Conservation (phyloP, 1,284 basidiomycete genomes). For the Pseudozyma flocculosa region DNA sequence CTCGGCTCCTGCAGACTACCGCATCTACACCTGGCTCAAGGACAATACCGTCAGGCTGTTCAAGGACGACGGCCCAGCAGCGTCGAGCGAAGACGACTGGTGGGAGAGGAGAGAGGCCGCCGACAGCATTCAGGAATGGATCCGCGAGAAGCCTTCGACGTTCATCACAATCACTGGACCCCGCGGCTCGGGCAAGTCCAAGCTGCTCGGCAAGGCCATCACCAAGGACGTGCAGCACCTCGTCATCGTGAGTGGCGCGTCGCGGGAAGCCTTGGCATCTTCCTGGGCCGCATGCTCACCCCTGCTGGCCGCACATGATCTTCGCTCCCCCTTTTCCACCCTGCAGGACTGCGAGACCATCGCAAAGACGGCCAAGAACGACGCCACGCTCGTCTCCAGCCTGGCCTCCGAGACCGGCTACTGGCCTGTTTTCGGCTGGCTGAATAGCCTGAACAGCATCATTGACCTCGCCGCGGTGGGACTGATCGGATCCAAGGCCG, state of each 20-base stretch:
- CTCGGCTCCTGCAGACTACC: constrained; percentile 1
- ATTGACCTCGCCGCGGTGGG: constrained; percentile 91
- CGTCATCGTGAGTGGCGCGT: constrained; percentile 56
- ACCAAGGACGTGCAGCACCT: constrained; percentile 60
- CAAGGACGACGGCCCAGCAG: constrained; percentile 21
- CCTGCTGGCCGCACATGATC: too few species aligned
- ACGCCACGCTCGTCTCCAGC: constrained; percentile 69
- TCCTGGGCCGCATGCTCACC: too few species aligned
- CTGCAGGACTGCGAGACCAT: constrained; percentile 74
- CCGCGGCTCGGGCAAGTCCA: constrained; percentile 82
- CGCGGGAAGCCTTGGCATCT: too few species aligned
- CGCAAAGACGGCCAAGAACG: constrained; percentile 67
- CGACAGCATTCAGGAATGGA: constrained; percentile 68
- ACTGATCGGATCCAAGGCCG: constrained; percentile 92
- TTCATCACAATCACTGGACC: constrained; percentile 81
- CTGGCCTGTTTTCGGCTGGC: constrained; percentile 70
- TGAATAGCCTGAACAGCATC: constrained; percentile 79
- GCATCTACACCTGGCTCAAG: constrained; percentile 40
- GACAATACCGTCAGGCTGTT: constrained; percentile 39
- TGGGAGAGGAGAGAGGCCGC: constrained; percentile 78
- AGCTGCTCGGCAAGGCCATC: constrained; percentile 67
- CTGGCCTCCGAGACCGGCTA: constrained; percentile 77
- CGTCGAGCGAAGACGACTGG: constrained; percentile 66
- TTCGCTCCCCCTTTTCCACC: not conserved
- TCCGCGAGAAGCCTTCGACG: constrained; percentile 73